Evolutionary conservation across 2,329 filamentous ascomycete genomes (phyloP).

Genomic region (Cadophora gregata): DNA sequence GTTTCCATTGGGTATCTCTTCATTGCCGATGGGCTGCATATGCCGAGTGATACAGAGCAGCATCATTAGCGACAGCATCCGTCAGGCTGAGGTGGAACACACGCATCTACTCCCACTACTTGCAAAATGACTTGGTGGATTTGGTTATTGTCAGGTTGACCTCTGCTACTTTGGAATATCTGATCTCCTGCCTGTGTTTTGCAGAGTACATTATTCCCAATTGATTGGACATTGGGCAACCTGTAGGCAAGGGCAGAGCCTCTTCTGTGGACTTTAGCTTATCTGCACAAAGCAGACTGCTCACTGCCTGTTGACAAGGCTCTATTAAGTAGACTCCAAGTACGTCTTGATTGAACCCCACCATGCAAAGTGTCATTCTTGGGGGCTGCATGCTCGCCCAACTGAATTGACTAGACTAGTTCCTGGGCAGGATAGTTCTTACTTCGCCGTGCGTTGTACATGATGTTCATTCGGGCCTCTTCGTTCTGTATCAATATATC

Average conservation of each 20-base stretch:
- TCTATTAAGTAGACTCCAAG: neutral
- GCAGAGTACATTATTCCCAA: neutral
- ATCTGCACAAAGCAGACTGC: slow-evolving; percentile 3
- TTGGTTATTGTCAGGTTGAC: neutral
- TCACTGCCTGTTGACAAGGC: neutral
- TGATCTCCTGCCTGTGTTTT: no score
- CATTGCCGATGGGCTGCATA: neutral
- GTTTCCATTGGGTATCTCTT: neutral
- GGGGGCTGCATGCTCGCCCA: neutral
- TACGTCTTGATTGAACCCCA: neutral
- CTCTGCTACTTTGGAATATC: neutral
- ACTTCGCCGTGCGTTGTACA: neutral
- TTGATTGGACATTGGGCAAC: neutral
- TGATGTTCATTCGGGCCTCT: neutral
- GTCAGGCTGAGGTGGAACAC: neutral
- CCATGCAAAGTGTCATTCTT: neutral
- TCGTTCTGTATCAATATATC: neutral
- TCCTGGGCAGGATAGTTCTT: slow-evolving; percentile 1
- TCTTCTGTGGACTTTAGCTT: slow-evolving; percentile 21
- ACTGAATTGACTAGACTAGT: neutral
- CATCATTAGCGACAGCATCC: neutral
- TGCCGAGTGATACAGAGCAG: neutral
- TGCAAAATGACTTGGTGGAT: no score
- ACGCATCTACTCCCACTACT: neutral
- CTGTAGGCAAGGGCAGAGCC: slow-evolving; percentile 19